Evolutionary conservation across 106 monocot genomes (phyloP), one percentile per base, ranked within the genome.

Genomic region (Chionographis japonica): DNA sequence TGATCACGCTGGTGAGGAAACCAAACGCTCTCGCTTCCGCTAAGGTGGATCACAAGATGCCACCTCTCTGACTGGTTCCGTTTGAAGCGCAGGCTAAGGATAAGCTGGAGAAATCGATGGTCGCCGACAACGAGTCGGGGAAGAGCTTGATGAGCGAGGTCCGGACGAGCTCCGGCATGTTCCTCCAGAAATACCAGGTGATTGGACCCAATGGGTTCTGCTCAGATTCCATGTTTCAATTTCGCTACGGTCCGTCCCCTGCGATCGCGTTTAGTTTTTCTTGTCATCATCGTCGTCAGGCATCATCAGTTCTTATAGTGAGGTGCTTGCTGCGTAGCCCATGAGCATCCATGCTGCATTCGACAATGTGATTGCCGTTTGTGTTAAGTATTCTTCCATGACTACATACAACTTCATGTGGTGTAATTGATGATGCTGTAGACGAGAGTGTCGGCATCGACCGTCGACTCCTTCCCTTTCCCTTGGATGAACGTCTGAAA

Each of bases 81-180:
- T 58, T 70, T 7, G 35, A 19, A 50, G 19, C 61, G 42, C 72
- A 94, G 93, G 90, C 84, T 12, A 94, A 56, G 78, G 76, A 63
- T 20, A 90, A 88, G 77, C 61, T 94, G 54, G 76, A 75, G 78
- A 90, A 74, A 40, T 94, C 94, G 12, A 88, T 88, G 87, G 94
- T 94, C 54, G 85, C 85, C 3, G 90, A 90, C 70, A 85, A 81
- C 52, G 74, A 79, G 3, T 94, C 93, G 1, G 93, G 93, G 52
- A 85, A 90, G 68, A 85, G 85, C 51, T 40, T 90, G 14, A 65
- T 16, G 85, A 94, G 94, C 60, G 58, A 80, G 56, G 90, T 88
- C 13, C 75, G 94, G 43, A 94, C 94, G n/a, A 94, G 94, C 72
- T 90, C 85, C n/a, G 90, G 94, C 66, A 85, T 87, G 85, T 94